phyloP scores from a whole-genome alignment of 2,329 filamentous ascomycete species.

The Lecanoromycetidae sp. region DNA sequence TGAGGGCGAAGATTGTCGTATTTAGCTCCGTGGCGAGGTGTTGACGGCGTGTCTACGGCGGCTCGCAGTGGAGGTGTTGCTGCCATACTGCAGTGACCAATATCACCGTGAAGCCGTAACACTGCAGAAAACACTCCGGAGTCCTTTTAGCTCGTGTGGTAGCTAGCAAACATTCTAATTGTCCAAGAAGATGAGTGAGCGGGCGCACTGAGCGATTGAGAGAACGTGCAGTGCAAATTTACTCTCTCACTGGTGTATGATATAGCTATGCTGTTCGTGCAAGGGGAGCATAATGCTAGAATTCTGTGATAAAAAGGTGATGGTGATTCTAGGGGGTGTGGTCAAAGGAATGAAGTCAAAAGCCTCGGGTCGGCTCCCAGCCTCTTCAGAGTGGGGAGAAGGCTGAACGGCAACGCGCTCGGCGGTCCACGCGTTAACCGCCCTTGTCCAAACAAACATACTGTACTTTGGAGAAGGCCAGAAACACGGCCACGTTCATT shows the following conservation, averaged over 20 bases:
- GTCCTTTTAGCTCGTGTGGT: too few species aligned
- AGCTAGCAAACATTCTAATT: too few species aligned
- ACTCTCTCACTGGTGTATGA: neutral
- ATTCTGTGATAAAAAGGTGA: too few species aligned
- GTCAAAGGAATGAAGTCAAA: slow-evolving; percentile 11
- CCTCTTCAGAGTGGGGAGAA: neutral
- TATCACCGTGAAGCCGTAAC: neutral
- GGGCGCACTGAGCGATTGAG: too few species aligned
- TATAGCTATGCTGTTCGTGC: neutral
- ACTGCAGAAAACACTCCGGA: too few species aligned
- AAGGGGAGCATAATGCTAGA: neutral
- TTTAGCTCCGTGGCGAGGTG: slow-evolving; percentile 34
- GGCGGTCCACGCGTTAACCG: slow-evolving; percentile 7
- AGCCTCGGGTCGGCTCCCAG: slow-evolving; percentile 5
- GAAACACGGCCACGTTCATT: neutral
- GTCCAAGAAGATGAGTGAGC: too few species aligned
- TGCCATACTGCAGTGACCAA: slow-evolving; percentile 17
- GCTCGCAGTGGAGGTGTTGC: slow-evolving; percentile 27
- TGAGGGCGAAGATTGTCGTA: slow-evolving; percentile 33
- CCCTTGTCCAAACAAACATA: slow-evolving; percentile 10
- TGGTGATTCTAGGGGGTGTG: neutral
- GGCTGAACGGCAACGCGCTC: neutral
- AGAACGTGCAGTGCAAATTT: neutral
- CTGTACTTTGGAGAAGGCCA: neutral
- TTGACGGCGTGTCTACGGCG: slow-evolving; percentile 30